A percentile compares a stretch with the other conserved stretches of the same genome.
phyloP scores from a whole-genome alignment of 192 early-diverging fungal species.

The Dimargaris xerosporica region DNA sequence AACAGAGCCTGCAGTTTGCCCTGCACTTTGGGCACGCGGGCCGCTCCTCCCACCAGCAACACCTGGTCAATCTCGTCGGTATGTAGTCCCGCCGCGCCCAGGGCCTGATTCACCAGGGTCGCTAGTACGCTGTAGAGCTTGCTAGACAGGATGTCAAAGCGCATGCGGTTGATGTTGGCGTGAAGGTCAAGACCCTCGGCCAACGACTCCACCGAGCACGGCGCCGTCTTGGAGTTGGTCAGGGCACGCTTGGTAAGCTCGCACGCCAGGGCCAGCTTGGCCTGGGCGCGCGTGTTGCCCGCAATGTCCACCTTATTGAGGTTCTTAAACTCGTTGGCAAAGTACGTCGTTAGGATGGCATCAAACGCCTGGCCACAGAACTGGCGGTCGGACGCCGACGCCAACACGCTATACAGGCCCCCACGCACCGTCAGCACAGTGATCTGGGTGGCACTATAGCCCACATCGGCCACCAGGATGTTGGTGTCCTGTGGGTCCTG shows the following conservation, averaged over 20 bases:
- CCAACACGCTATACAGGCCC: slow-evolving; percentile 68
- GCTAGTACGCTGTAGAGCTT: slow-evolving; percentile 57
- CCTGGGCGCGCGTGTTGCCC: slow-evolving; percentile 54
- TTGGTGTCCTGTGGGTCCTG: slow-evolving; percentile 49
- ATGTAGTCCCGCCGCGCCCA: slow-evolving; percentile 50
- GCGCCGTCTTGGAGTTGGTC: slow-evolving; percentile 57
- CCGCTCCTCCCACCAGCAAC: slow-evolving; percentile 74
- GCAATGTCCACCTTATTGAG: slow-evolving; percentile 68
- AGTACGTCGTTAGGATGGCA: slow-evolving; percentile 62
- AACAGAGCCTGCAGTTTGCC: slow-evolving; percentile 57
- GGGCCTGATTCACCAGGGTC: slow-evolving; percentile 42
- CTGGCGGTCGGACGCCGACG: slow-evolving; percentile 55
- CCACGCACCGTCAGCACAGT: slow-evolving; percentile 61
- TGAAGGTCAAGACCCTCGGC: slow-evolving; percentile 85
- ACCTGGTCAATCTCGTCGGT: slow-evolving; percentile 75
- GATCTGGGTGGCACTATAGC: slow-evolving; percentile 70
- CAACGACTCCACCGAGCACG: slow-evolving; percentile 86
- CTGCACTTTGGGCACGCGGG: slow-evolving; percentile 78
- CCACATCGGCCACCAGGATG: slow-evolving; percentile 78
- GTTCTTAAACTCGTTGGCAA: slow-evolving; percentile 75
- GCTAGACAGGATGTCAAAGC: slow-evolving; percentile 79
- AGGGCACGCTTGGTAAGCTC: slow-evolving; percentile 89
- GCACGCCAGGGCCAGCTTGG: slow-evolving; percentile 69
- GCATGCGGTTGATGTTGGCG: slow-evolving; percentile 60
- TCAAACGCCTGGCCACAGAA: slow-evolving; percentile 82